Percentiles rank a stretch among this genome's conserved stretches.
Evolutionary conservation across 2,329 filamentous ascomycete species (phyloP).

Genomic region (Reticulascus tulasneorum): DNA sequence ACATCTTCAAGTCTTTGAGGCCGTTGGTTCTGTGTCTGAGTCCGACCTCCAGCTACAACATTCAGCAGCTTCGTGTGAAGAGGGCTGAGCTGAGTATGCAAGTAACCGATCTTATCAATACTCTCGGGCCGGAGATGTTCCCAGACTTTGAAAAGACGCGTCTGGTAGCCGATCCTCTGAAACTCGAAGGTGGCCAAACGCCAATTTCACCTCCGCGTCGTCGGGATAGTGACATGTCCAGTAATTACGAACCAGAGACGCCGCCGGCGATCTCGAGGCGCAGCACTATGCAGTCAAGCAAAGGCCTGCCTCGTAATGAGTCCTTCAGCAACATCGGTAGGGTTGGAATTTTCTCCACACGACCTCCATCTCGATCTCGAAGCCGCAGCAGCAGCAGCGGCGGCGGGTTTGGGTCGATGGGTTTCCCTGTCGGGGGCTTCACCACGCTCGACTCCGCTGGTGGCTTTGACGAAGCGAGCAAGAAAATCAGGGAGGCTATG

Average conservation of each 20-base stretch:
- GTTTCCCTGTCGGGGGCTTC: conserved; percentile 66
- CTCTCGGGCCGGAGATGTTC: conserved; percentile 91
- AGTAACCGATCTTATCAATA: conserved; percentile 91
- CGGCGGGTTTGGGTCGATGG: conserved; percentile 55
- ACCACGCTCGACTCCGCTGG: conserved; percentile 63
- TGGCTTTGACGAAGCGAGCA: conserved; percentile 76
- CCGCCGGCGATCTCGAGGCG: conserved; percentile 37
- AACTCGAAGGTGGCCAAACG: conserved; percentile 26
- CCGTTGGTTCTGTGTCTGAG: conserved; percentile 82
- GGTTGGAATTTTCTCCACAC: conserved; percentile 85
- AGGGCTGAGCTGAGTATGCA: conserved; percentile 72
- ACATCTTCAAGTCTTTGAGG: conserved; percentile 90
- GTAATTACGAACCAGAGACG: conserved; percentile 32
- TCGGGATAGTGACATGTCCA: conserved; percentile 48
- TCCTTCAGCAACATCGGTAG: conserved; percentile 86
- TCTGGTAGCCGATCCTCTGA: conserved; percentile 57
- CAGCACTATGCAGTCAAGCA: conserved; percentile 51
- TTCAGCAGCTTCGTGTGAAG: conserved; percentile 70
- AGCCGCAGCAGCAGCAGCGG: conserved; percentile 67
- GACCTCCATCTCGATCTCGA: conserved; percentile 75
- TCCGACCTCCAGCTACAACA: conserved; percentile 77
- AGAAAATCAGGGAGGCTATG: conserved; percentile 84
- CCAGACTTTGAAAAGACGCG: conserved; percentile 85
- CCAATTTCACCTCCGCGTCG: conserved; percentile 22
- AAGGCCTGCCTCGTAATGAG: conserved; percentile 74